Evolutionary conservation across 176 grass and related monocot genomes (phyloP), one percentile per base, ranked within the genome.

Genomic region (Poa annua): DNA sequence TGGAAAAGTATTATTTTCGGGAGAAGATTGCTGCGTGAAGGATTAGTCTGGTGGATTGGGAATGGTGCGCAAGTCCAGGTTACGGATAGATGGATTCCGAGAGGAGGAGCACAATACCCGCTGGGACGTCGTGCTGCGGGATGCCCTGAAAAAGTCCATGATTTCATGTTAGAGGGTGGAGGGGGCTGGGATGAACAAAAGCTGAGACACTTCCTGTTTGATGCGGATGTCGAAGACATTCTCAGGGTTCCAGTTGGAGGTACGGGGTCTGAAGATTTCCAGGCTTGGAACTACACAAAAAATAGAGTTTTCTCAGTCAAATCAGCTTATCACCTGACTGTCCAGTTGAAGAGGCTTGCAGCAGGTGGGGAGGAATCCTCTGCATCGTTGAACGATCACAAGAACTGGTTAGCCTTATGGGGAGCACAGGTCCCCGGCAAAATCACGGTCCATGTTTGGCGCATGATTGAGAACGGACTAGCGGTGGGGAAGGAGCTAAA

Each of bases 211-310:
- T 54, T 54, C 6, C n/a, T 54, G 2, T 5, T 3, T 49, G 16
- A n/a, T 54, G 52, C 0, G 0, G 52, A 54, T 20, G 52, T 54
- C 8, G 52, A 20, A 0, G 19, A 54, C 8, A 54, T 20, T 8
- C 51, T 54, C 0, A 54, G n/a, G 6, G 20, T 2, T 0, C 1
- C 11, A 3, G 2, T 49, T 0, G 12, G 47, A 0, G 47, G 47
- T 0, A 1, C 12, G 4, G 0, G 0, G 0, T n/a, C n/a, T n/a
- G n/a, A n/a, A n/a, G 47, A 49, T 0, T 4, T 49, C 3, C 47
- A 49, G 4, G 47, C 47, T 4, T 49, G 47, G 47, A 49, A 49
- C 1, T 49, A 4, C 13, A 49, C 47, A 0, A 49, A 49, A 13
- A 49, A 49, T 5, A 3, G 47, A 13, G 3, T 4, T 0, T 49